Evolutionary conservation across 192 early-diverging fungal species (phyloP).

Genomic region (Geranomyces michiganensis): DNA sequence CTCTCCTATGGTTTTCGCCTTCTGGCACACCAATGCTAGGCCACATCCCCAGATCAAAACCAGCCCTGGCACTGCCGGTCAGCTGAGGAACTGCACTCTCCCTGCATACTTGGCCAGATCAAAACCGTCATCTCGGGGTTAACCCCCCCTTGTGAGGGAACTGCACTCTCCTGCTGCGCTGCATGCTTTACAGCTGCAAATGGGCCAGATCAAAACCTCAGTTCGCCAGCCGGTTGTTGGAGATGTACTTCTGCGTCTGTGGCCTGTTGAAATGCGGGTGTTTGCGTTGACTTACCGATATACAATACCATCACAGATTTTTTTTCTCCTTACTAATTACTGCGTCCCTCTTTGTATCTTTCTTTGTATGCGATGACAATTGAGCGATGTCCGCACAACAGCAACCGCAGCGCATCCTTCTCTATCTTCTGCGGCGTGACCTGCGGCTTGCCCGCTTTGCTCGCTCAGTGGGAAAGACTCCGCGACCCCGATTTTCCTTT

Average conservation of each 20-base stretch:
- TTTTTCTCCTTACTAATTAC: no score
- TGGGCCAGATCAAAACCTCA: slow-evolving; percentile 9
- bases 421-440: no score
- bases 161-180: slow-evolving; percentile 8
- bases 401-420: no score
- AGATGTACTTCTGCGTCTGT: slow-evolving; percentile 14
- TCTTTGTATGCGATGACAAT: no score
- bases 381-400: no score
- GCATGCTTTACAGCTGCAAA: slow-evolving; percentile 11
- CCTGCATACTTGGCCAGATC: slow-evolving; percentile 11
- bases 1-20: slow-evolving; percentile 8
- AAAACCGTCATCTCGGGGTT: slow-evolving; percentile 2
- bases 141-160: not conserved
- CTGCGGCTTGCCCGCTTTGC: no score
- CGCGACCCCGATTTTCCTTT: no score
- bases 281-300: slow-evolving; percentile 1
- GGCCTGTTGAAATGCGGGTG: slow-evolving; percentile 11
- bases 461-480: no score
- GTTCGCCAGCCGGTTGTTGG: slow-evolving; percentile 9
- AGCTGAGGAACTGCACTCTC: slow-evolving; percentile 11
- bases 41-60: slow-evolving; percentile 8
- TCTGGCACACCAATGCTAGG: slow-evolving; percentile 7
- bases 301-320: not conserved
- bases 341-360: no score
- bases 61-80: slow-evolving; percentile 2